A percentile compares a stretch with the other conserved stretches of the same genome.
These are phyloP conservation scores for Thelonectria olida DNA, from an alignment of 2,329 filamentous ascomycete species.

Conservation along the genomic window DNA sequence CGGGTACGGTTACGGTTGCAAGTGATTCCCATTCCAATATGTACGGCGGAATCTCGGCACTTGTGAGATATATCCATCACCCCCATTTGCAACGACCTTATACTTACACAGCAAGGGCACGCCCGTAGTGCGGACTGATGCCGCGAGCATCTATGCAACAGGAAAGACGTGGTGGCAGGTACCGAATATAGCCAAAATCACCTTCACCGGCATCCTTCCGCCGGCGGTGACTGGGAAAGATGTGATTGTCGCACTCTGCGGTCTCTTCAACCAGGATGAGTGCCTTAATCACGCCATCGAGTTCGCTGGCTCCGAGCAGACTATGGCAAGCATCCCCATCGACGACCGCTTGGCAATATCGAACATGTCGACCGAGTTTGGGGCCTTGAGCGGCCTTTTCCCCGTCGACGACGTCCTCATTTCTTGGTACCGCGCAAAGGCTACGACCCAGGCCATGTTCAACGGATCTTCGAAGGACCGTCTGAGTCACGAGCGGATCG, in stretches of 20 bases:
- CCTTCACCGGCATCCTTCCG: slow-evolving; percentile 78
- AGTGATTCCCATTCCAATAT: slow-evolving; percentile 82
- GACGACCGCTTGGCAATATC: slow-evolving; percentile 78
- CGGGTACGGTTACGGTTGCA: slow-evolving; percentile 83
- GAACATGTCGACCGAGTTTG: slow-evolving; percentile 89
- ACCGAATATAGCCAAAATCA: slow-evolving; percentile 84
- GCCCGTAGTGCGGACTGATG: slow-evolving; percentile 87
- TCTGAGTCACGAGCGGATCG: slow-evolving; percentile 77
- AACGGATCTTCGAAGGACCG: slow-evolving; percentile 60
- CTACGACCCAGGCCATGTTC: slow-evolving; percentile 74
- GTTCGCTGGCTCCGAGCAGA: slow-evolving; percentile 83
- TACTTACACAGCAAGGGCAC: slow-evolving; percentile 59
- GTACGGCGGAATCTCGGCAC: slow-evolving; percentile 67
- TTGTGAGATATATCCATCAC: no score
- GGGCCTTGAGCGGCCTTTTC: slow-evolving; percentile 72
- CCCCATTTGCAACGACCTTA: no score
- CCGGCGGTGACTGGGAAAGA: slow-evolving; percentile 91
- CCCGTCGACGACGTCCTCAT: slow-evolving; percentile 79
- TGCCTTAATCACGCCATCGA: slow-evolving; percentile 93
- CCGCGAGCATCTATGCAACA: slow-evolving; percentile 86
- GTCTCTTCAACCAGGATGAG: slow-evolving; percentile 85
- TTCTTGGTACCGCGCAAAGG: slow-evolving; percentile 80
- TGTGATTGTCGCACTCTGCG: slow-evolving; percentile 89
- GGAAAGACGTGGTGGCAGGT: slow-evolving; percentile 88
- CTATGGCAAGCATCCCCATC: slow-evolving; percentile 74